Conservation (phyloP, 495 filamentous ascomycete genomes). For the Saxophila tyrrhenica region DNA sequence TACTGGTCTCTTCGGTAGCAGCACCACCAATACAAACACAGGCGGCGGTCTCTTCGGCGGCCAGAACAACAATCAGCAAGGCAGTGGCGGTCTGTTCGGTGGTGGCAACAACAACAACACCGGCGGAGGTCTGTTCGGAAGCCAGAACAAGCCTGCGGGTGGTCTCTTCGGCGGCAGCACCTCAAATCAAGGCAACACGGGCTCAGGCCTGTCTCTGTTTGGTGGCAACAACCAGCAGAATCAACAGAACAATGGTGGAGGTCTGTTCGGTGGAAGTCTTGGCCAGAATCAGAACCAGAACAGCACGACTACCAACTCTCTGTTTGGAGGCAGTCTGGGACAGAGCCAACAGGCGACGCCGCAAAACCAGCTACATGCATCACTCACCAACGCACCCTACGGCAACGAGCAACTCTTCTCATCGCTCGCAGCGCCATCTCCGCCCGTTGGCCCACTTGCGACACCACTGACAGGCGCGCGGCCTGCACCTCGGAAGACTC, state of each 20-base stretch:
- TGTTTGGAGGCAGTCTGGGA: conserved; percentile 41
- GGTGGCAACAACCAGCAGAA: conserved; percentile 24
- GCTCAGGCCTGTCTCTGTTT: conserved; percentile 27
- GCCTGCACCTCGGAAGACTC: conserved; percentile 82
- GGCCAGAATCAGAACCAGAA: conserved; percentile 27
- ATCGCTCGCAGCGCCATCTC: conserved; percentile 49
- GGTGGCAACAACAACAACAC: conserved; percentile 8
- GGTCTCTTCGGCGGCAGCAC: conserved; percentile 10
- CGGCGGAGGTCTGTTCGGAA: conserved; percentile 1
- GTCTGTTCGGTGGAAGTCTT: conserved; percentile 20
- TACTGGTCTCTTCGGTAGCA: conserved; percentile 21
- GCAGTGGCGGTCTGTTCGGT: conserved; percentile 4
- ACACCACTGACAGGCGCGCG: conserved; percentile 67
- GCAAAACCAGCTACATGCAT: conserved; percentile 50
- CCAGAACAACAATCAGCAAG: conserved; percentile 20
- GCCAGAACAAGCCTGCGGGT: conserved; percentile 1
- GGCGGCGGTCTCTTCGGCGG: conserved; percentile 34
- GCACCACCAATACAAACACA: conserved; percentile 22
- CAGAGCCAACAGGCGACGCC: conserved; percentile 23
- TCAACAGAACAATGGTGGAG: conserved; percentile 15
- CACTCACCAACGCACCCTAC: conserved; percentile 71
- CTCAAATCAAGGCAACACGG: conserved; percentile 20
- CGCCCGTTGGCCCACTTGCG: conserved; percentile 70
- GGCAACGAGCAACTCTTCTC: conserved; percentile 71
- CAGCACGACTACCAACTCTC: conserved; percentile 17